Conservation (phyloP, 2,329 filamentous ascomycete genomes). For the Xylaria sp. region DNA sequence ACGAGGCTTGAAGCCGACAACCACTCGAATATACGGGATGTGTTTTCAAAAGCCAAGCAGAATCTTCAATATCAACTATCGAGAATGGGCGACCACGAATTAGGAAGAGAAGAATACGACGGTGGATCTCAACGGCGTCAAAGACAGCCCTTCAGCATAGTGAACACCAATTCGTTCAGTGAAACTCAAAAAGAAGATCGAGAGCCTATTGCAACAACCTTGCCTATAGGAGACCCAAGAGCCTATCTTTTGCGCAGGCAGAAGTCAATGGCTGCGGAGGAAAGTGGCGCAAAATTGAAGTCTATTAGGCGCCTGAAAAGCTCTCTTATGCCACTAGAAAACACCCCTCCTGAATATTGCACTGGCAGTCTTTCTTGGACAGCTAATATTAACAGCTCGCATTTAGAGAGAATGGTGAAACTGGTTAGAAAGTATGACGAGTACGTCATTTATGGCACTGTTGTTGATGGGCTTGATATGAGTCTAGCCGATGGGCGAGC, state of each 20-base stretch:
- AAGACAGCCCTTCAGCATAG: slow-evolving; percentile 28
- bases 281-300: slow-evolving; percentile 31
- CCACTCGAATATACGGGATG: slow-evolving; percentile 16
- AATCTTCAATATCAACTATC: slow-evolving; percentile 40
- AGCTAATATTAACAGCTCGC: slow-evolving; percentile 25
- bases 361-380: slow-evolving; percentile 37
- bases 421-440: slow-evolving; percentile 41
- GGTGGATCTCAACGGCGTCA: slow-evolving; percentile 3
- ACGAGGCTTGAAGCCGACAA: background rate
- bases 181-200: slow-evolving; percentile 29
- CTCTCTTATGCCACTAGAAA: slow-evolving; percentile 48
- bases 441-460: slow-evolving; percentile 43
- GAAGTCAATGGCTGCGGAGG: slow-evolving; percentile 45
- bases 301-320: slow-evolving; percentile 48
- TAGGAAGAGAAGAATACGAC: background rate
- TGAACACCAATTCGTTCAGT: slow-evolving; percentile 28
- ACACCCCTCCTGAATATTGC: slow-evolving; percentile 38
- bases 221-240: slow-evolving; percentile 47
- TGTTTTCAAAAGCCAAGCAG: slow-evolving; percentile 34
- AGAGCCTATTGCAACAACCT: slow-evolving; percentile 46
- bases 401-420: slow-evolving; percentile 31
- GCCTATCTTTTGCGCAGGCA: slow-evolving; percentile 50
- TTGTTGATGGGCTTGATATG: slow-evolving; percentile 47
- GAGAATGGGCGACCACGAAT: slow-evolving; percentile 11
- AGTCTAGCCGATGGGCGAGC: slow-evolving; percentile 40